Evolutionary conservation across 257 asterid species (phyloP).

Genomic region (Rubia yunnanensis): DNA sequence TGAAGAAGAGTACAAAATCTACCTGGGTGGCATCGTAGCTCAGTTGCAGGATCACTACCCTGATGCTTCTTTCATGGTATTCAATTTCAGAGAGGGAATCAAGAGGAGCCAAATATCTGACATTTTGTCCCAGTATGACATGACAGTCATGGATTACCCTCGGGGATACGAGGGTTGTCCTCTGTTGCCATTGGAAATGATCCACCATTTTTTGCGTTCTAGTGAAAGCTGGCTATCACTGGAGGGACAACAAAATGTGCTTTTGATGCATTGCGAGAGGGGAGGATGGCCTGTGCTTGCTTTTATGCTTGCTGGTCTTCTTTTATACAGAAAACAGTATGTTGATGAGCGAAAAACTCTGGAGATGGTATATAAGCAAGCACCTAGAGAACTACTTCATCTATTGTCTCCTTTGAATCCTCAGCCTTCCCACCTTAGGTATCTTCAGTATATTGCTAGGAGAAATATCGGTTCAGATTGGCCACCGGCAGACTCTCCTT

Average conservation of each 20-base stretch:
- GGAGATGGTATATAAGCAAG: conserved; percentile 97
- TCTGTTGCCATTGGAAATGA: conserved; percentile 85
- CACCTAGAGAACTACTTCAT: conserved; percentile 95
- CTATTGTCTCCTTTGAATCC: conserved; percentile 94
- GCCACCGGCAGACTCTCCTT: conserved; percentile 86
- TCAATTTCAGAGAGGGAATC: conserved; percentile 88
- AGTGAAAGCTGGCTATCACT: conserved; percentile 99
- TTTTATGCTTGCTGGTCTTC: conserved; percentile 98
- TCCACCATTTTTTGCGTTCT: conserved; percentile 89
- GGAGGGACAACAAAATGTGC: conserved; percentile 96
- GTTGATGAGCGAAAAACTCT: conserved; percentile 92
- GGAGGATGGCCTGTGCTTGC: conserved; percentile 99
- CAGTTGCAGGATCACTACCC: conserved; percentile 97
- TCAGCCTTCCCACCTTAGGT: conserved; percentile 96
- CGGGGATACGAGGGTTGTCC: conserved; percentile 92
- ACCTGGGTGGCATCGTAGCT: conserved; percentile 90
- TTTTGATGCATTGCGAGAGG: conserved; percentile 92
- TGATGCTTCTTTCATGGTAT: conserved; percentile 98
- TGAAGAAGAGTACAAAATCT: conserved; percentile 81
- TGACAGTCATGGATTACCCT: conserved; percentile 99
- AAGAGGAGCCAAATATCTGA: conserved; percentile 86
- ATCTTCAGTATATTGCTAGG: conserved; percentile 89
- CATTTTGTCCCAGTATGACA: conserved; percentile 79
- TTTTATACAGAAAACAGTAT: conserved; percentile 86
- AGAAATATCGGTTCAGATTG: conserved; percentile 75